These are phyloP conservation scores for Xylariaceae sp. DNA, from an alignment of 2,329 filamentous ascomycete genomes.

Conservation along the genomic window DNA sequence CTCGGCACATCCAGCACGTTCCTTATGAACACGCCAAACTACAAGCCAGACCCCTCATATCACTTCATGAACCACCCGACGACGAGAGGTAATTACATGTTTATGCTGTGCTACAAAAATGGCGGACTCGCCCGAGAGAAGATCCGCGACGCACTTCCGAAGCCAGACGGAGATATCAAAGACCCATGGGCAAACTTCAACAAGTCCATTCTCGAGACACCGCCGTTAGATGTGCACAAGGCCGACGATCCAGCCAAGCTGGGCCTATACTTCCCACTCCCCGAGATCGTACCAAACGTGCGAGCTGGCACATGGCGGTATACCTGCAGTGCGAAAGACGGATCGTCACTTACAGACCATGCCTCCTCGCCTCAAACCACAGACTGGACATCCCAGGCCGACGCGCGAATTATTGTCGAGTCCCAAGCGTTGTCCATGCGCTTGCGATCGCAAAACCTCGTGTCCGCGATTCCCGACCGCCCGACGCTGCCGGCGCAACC, in stretches of 20 bases:
- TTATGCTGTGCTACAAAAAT: constrained; percentile 99
- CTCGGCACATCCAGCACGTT: constrained; percentile 95
- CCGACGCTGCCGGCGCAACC: constrained; percentile 48
- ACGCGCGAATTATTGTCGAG: constrained; percentile 84
- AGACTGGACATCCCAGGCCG: constrained; percentile 58
- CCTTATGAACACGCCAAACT: constrained; percentile 91
- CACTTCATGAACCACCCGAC: constrained; percentile 99
- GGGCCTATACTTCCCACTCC: constrained; percentile 90
- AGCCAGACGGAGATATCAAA: constrained; percentile 30
- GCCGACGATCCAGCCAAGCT: constrained; percentile 63
- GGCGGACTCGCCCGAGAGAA: constrained; percentile 88
- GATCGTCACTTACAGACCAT: constrained; percentile 43
- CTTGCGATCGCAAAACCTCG: constrained; percentile 73
- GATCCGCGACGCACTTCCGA: constrained; percentile 74
- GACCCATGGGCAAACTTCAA: constrained; percentile 79
- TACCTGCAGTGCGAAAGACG: constrained; percentile 53
- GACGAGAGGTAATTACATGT: constrained; percentile 90
- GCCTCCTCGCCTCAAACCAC: constrained; percentile 14
- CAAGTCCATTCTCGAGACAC: constrained; percentile 59
- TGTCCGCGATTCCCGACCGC: constrained; percentile 46
- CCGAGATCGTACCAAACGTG: constrained; percentile 93
- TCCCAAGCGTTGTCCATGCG: constrained; percentile 91
- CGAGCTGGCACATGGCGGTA: constrained; percentile 82
- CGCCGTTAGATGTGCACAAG: constrained; percentile 60
- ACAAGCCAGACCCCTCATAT: constrained; percentile 82